Conservation (phyloP, 805 yeast genomes). For the Wickerhamiella shivajii region DNA sequence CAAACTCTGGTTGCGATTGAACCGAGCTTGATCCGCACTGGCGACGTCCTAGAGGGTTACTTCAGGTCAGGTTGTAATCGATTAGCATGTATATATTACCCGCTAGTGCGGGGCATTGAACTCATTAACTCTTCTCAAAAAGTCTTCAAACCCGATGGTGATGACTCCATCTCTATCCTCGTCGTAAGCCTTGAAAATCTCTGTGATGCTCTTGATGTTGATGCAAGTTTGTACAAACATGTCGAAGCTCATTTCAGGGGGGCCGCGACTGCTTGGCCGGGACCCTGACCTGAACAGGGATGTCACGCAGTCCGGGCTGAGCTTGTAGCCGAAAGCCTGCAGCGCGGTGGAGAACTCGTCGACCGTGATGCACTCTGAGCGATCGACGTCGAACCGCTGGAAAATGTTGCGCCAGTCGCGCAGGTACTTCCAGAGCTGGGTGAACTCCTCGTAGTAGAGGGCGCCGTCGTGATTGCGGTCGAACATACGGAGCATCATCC, state of each 20-base stretch:
- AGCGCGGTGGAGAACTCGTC: slow-evolving; percentile 51
- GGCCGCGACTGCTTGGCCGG: slow-evolving; percentile 22
- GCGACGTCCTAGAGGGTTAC: too few relatives aligned
- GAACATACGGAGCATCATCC: slow-evolving; percentile 48
- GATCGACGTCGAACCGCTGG: slow-evolving; percentile 44
- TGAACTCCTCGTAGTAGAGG: slow-evolving; percentile 43
- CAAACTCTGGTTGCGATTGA: too few relatives aligned
- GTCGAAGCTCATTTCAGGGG: slow-evolving; percentile 47
- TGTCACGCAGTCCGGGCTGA: slow-evolving; percentile 41
- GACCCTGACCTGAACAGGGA: slow-evolving; percentile 46
- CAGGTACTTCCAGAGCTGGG: slow-evolving; percentile 52
- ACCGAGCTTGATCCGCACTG: too few relatives aligned
- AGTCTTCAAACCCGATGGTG: slow-evolving; percentile 27
- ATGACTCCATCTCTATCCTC: slow-evolving; percentile 49
- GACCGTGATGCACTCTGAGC: slow-evolving; percentile 44
- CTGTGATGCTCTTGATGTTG: slow-evolving; percentile 62
- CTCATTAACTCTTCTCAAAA: slow-evolving; percentile 14
- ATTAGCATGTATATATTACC: not conserved
- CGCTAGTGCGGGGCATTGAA: slow-evolving; percentile 5
- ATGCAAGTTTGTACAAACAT: slow-evolving; percentile 69
- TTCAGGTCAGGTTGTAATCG: not conserved
- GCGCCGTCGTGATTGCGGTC: slow-evolving; percentile 35
- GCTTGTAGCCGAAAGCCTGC: slow-evolving; percentile 49
- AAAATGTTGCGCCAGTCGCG: slow-evolving; percentile 53
- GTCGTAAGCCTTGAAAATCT: slow-evolving; percentile 64